Base-by-base conservation (phyloP, 1,284 basidiomycete genomes). In the Amylostereum areolatum region DNA sequence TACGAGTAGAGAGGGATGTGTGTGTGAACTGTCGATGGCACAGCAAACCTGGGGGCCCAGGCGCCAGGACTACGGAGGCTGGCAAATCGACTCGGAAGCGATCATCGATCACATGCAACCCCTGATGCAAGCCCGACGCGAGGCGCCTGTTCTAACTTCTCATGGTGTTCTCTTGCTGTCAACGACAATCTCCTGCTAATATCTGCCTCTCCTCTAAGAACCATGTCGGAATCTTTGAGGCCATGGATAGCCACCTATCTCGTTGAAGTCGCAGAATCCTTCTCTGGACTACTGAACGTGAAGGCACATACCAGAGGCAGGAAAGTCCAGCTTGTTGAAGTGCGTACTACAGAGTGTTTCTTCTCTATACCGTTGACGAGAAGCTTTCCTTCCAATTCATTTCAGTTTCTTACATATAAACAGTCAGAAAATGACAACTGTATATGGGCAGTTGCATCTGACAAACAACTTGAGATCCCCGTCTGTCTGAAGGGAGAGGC, bases 201-300 rank as follows among this genome's bases (percentile, higher is more conserved):
- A 45, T n/a, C 45, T 45, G 25, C 31, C 30, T 12, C 18, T 32
- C 7, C 27, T 25, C 57, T 37, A 52, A 47, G 46, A 55, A 55
- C 33, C 60, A 65, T 34, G 66, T 58, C 48, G 63, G 52, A 29
- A 58, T 35, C 39, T 53, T 54, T 51, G 57, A 55, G 33, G 24
- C 50, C 50, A 24, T 52, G 50, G 50, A 52, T 52, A 40, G 50
- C 50, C 6, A 40, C 51, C n/a, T 29, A 50, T 53, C 30, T 48
- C n/a, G 47, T 49, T 46, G 8, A 45, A 29, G 43, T 58, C 2
- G 45, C 51, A 1, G 51, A 53, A 41, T 47, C 51, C 9, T 48
- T 48, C 3, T 34, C 25, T 18, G 42, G 10, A 10, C 24, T 52
- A 7, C 29, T 33, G n/a, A 40, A 10, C 4, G 37, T 51, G 8